Evolutionary conservation across 345 rosid species (phyloP).

Genomic region (Carallia brachiata): DNA sequence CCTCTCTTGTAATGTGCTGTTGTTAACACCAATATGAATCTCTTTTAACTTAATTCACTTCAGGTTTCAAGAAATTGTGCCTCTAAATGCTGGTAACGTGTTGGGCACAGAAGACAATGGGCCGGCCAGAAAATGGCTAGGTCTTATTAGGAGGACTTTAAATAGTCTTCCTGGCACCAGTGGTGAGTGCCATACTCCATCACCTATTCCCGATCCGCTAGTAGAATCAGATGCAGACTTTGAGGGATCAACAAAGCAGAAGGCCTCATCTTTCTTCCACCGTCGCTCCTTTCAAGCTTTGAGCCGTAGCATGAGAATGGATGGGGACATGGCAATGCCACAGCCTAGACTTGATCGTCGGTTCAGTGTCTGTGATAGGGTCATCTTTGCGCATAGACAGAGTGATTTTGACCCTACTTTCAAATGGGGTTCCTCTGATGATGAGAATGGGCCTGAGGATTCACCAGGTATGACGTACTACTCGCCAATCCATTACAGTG

Average conservation of each 20-base stretch:
- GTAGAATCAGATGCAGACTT: conserved; percentile 87
- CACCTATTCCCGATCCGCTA: conserved; percentile 77
- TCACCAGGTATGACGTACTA: conserved; percentile 43
- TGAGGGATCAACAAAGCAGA: conserved; percentile 56
- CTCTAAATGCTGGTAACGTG: conserved; percentile 96
- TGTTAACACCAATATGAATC: conserved; percentile 1
- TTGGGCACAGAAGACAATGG: conserved; percentile 90
- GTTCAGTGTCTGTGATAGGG: conserved; percentile 81
- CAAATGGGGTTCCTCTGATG: conserved; percentile 78
- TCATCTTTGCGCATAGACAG: conserved; percentile 51
- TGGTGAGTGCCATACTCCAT: conserved; percentile 61
- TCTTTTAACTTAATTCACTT: conserved; percentile 16
- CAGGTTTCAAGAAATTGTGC: conserved; percentile 98
- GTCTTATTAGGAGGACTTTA: conserved; percentile 77
- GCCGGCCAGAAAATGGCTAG: conserved; percentile 91
- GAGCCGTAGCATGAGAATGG: conserved; percentile 72
- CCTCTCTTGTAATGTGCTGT: neutral
- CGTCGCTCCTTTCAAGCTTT: conserved; percentile 76
- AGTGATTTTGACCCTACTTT: conserved; percentile 69
- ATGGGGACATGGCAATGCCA: conserved; percentile 36
- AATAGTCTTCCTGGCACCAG: conserved; percentile 73
- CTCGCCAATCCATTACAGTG: conserved; percentile 50
- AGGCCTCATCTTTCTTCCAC: conserved; percentile 60
- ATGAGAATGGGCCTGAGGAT: conserved; percentile 66
- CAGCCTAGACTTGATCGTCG: conserved; percentile 62